These are phyloP conservation scores for Beauveria sp. DNA, from an alignment of 2,329 filamentous ascomycete genomes.

Conservation along the genomic window DNA sequence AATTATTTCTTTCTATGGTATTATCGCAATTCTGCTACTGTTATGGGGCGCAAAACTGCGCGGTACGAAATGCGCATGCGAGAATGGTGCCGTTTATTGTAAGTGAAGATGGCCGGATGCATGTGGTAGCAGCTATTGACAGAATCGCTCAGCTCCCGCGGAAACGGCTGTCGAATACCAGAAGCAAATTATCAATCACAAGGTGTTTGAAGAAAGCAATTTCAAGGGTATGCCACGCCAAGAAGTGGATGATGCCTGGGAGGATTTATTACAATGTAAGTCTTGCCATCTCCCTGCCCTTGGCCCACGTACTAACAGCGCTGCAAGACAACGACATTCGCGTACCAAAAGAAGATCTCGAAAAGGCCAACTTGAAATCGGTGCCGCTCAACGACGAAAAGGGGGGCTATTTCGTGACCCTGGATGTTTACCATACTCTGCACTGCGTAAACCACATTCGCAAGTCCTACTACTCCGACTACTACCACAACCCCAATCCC, in stretches of 20 bases:
- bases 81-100: slow-evolving; percentile 7
- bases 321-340: slow-evolving; percentile 6
- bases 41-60: slow-evolving; percentile 1
- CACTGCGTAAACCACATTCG: slow-evolving; percentile 12
- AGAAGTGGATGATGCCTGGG: slow-evolving; percentile 11
- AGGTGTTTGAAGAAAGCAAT: not conserved
- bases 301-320: not conserved
- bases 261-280: slow-evolving; percentile 1
- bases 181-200: slow-evolving; percentile 2
- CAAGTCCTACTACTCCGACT: slow-evolving; percentile 13
- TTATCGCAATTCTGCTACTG: not conserved
- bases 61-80: not conserved
- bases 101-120: not conserved
- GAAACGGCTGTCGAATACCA: slow-evolving; percentile 5
- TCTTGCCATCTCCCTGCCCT: too few species aligned
- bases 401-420: slow-evolving; percentile 12
- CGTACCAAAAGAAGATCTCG: slow-evolving; percentile 8
- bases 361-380: slow-evolving; percentile 3
- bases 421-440: slow-evolving; percentile 13
- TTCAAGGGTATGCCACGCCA: slow-evolving; percentile 7
- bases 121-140: not conserved
- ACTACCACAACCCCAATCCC: slow-evolving; percentile 12
- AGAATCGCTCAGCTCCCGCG: slow-evolving; percentile 1
- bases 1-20: not conserved
- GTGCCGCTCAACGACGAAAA: slow-evolving; percentile 12